These are phyloP conservation scores for Mrakia gelida DNA, from an alignment of 768 basidiomycete genomes.

Conservation along the genomic window DNA sequence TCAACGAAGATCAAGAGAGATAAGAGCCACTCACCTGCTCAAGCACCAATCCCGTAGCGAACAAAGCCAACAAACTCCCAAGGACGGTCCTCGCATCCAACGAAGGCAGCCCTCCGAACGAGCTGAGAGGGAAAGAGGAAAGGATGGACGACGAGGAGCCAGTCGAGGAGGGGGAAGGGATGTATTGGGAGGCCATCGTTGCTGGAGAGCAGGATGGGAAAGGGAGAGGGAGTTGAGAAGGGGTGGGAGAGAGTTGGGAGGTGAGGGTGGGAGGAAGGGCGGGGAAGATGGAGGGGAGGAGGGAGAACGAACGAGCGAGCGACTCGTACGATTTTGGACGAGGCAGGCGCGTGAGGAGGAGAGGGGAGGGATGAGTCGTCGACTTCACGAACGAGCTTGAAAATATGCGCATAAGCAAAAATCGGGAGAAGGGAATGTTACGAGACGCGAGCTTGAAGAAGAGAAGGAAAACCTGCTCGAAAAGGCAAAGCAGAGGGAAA, in stretches of 20 bases:
- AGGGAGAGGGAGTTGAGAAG: not conserved
- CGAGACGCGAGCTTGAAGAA: too few relatives aligned
- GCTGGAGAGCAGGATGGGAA: not conserved
- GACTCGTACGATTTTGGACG: too few relatives aligned
- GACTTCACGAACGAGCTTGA: too few relatives aligned
- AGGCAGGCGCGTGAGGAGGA: too few relatives aligned
- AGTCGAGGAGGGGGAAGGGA: conserved; percentile 2
- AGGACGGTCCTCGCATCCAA: conserved; percentile 6
- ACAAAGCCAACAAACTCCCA: not conserved
- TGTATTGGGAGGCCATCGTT: conserved; percentile 7
- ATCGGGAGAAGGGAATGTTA: too few relatives aligned
- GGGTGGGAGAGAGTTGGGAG: not conserved
- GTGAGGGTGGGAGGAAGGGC: not conserved
- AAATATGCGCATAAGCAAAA: too few relatives aligned
- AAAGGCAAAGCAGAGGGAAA: too few relatives aligned
- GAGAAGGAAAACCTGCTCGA: too few relatives aligned
- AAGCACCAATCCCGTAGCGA: conserved; percentile 6
- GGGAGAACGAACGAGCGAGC: not conserved
- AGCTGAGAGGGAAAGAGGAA: not conserved
- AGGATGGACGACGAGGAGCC: not conserved
- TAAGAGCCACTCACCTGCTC: conserved; percentile 11
- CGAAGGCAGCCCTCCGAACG: not conserved
- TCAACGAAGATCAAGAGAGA: not conserved
- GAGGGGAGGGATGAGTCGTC: too few relatives aligned
- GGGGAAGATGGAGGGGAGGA: not conserved